Percentiles rank a stretch among this genome's conserved stretches.
These are phyloP conservation scores for Pseudocercospora musae DNA, from an alignment of 2,329 filamentous ascomycete genomes.

Conservation along the genomic window DNA sequence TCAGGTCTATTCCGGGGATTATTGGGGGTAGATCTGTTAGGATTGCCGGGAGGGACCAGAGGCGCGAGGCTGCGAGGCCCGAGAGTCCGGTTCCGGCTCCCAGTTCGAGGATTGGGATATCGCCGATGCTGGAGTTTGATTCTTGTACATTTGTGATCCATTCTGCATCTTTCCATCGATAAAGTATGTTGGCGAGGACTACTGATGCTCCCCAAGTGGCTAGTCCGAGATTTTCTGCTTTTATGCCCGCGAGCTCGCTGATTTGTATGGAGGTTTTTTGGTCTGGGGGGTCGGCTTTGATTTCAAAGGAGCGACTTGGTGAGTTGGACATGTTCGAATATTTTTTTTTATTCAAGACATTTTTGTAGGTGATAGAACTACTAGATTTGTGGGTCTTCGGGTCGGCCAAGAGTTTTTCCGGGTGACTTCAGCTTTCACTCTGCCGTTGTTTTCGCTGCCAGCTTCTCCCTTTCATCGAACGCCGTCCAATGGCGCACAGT, in stretches of 20 bases:
- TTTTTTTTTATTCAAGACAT: too few species aligned
- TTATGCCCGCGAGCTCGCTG: slow-evolving; percentile 19
- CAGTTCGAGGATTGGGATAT: slow-evolving; percentile 35
- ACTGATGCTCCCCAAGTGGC: slow-evolving; percentile 41
- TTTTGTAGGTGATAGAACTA: too few species aligned
- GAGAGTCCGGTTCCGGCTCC: slow-evolving; percentile 41
- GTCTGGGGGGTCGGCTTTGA: slow-evolving; percentile 60
- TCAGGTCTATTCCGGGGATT: slow-evolving; percentile 34
- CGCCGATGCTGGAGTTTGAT: neutral
- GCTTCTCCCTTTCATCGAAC: too few species aligned
- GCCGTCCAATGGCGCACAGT: too few species aligned
- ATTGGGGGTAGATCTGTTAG: slow-evolving; percentile 38
- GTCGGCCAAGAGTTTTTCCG: neutral
- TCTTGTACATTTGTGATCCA: neutral
- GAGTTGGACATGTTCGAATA: slow-evolving; percentile 10
- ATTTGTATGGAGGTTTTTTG: slow-evolving; percentile 18
- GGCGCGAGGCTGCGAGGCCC: slow-evolving; percentile 35
- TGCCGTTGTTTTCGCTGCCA: too few species aligned
- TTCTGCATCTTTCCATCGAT: slow-evolving; percentile 29
- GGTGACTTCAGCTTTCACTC: neutral
- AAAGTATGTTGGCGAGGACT: slow-evolving; percentile 36
- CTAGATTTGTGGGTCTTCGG: neutral
- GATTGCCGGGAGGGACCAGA: slow-evolving; percentile 32
- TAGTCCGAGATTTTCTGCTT: slow-evolving; percentile 38
- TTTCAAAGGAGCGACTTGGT: slow-evolving; percentile 72